phyloP scores from a whole-genome alignment of 2,329 filamentous ascomycete species.

The Colletotrichum lupini region DNA sequence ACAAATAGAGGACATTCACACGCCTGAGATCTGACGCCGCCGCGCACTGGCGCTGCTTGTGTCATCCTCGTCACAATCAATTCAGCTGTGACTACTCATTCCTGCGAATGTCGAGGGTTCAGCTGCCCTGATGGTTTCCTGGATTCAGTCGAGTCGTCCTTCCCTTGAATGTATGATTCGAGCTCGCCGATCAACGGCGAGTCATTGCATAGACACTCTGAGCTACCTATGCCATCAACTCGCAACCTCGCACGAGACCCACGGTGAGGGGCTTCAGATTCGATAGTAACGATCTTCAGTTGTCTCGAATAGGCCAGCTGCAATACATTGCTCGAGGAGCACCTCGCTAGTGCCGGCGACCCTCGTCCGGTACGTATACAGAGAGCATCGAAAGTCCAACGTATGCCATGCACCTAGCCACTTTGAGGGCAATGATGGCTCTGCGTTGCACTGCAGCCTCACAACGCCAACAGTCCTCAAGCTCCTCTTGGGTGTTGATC shows the following conservation, averaged over 20 bases:
- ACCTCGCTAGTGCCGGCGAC: background rate
- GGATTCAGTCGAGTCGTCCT: background rate
- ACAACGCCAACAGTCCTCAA: background rate
- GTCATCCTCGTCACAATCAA: background rate
- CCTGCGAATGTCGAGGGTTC: background rate
- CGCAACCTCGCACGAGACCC: background rate
- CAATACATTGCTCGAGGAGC: background rate
- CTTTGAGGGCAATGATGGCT: background rate
- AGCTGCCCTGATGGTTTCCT: background rate
- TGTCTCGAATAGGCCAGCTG: background rate
- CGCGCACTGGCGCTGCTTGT: background rate
- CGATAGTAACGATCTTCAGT: background rate
- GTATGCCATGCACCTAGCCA: background rate
- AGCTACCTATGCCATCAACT: background rate
- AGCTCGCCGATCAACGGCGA: background rate
- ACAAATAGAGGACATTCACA: background rate
- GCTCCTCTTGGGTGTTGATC: background rate
- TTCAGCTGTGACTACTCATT: background rate
- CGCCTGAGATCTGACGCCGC: background rate
- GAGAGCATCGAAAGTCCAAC: background rate
- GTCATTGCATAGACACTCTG: background rate
- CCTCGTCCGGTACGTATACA: background rate
- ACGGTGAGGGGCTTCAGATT: background rate
- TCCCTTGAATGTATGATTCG: background rate
- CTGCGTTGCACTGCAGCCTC: background rate